A percentile compares a stretch with the other conserved stretches of the same genome.
These are phyloP conservation scores for Arabidopsis suecica DNA, from an alignment of 345 rosid species.

Conservation along the genomic window DNA sequence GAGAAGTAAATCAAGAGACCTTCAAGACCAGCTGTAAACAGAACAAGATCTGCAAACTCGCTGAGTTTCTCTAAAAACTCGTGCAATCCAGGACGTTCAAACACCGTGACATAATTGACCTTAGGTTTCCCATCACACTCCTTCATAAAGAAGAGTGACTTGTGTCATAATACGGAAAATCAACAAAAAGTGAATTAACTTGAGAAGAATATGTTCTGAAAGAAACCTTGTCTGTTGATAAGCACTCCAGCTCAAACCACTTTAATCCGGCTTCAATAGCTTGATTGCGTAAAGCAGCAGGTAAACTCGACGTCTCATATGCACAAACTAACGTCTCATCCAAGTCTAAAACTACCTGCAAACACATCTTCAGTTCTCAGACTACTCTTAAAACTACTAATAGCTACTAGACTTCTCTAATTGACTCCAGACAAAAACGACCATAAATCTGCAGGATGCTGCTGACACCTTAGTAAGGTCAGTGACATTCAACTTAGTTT, in stretches of 20 bases:
- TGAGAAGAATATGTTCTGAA: conserved; percentile 10
- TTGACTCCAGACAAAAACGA: background rate
- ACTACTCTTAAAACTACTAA: conserved; percentile 10
- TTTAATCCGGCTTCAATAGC: conserved; percentile 80
- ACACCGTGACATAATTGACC: conserved; percentile 83
- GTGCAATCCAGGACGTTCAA: conserved; percentile 92
- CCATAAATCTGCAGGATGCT: background rate
- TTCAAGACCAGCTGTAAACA: conserved; percentile 97
- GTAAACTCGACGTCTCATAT: conserved; percentile 84
- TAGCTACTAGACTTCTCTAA: background rate
- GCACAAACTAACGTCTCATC: conserved; percentile 98
- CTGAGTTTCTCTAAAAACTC: conserved; percentile 75
- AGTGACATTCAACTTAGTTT: background rate
- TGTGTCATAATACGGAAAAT: conserved; percentile 38
- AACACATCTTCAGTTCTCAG: conserved; percentile 27
- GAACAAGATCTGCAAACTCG: conserved; percentile 80
- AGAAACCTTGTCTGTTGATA: conserved; percentile 90
- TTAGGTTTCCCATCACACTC: conserved; percentile 76
- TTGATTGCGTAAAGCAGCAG: conserved; percentile 63
- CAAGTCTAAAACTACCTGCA: conserved; percentile 96
- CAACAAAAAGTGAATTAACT: background rate
- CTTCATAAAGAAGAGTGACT: conserved; percentile 53
- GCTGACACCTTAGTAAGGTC: conserved; percentile 16
- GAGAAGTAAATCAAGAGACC: conserved; percentile 54
- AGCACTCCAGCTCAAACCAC: conserved; percentile 91